These are phyloP conservation scores for Clitopilus hobsonii DNA, from an alignment of 768 basidiomycete genomes.

Conservation along the genomic window DNA sequence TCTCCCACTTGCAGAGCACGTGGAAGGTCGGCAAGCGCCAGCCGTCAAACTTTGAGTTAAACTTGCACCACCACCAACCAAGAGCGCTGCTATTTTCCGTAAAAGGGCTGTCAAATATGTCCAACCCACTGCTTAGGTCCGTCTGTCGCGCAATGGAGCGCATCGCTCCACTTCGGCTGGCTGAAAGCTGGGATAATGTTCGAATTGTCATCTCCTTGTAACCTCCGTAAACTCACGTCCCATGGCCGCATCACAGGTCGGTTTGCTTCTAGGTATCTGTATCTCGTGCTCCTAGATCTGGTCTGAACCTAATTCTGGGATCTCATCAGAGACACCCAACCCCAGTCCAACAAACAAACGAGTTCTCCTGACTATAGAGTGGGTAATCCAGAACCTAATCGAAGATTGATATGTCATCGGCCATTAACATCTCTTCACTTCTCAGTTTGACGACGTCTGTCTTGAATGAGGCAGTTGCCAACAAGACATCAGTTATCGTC, in stretches of 20 bases:
- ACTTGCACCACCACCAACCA: background rate
- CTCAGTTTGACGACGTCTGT: slow-evolving; percentile 71
- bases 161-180: slow-evolving; percentile 81
- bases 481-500: slow-evolving; percentile 62
- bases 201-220: slow-evolving; percentile 22
- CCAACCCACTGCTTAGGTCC: slow-evolving; percentile 38
- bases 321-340: slow-evolving; percentile 47
- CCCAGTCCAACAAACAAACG: slow-evolving; percentile 38
- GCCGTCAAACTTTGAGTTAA: background rate
- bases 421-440: slow-evolving; percentile 4
- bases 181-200: slow-evolving; percentile 95
- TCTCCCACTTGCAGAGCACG: background rate
- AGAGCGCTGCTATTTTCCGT: background rate
- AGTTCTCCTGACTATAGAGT: slow-evolving; percentile 74
- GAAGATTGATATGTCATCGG: background rate
- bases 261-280: slow-evolving; percentile 60
- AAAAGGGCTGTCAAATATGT: slow-evolving; percentile 18
- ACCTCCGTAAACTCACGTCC: slow-evolving; percentile 5
- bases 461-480: slow-evolving; percentile 58
- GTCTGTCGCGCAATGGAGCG: slow-evolving; percentile 71
- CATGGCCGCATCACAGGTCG: slow-evolving; percentile 45
- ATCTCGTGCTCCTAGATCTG: background rate
- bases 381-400: slow-evolving; percentile 11
- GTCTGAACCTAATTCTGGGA: background rate
- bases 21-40: background rate